These are phyloP conservation scores for Chaetoscypha palmicola DNA, from an alignment of 2,329 filamentous ascomycete species.

Conservation along the genomic window DNA sequence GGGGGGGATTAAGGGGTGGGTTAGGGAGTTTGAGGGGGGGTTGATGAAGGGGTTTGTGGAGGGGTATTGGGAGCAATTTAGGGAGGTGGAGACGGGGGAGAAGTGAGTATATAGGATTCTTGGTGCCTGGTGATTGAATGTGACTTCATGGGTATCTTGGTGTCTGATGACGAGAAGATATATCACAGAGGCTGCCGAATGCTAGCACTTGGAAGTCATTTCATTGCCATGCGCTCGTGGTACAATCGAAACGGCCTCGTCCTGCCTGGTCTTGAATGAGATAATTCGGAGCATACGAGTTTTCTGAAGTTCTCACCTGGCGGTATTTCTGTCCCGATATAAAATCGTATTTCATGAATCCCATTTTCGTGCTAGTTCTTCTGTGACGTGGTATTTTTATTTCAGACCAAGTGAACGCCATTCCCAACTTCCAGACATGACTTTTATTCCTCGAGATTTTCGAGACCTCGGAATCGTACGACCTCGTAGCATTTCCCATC, in stretches of 20 bases:
- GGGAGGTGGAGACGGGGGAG: constrained; percentile 11
- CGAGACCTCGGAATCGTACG: background rate
- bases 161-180: too few relatives aligned
- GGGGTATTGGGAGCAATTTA: constrained; percentile 29
- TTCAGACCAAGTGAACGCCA: constrained; percentile 4
- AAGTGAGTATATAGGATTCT: background rate
- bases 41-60: constrained; percentile 47
- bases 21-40: constrained; percentile 39
- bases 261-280: too few relatives aligned
- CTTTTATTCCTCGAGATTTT: constrained; percentile 2
- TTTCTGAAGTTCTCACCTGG: too few relatives aligned
- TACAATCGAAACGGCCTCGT: too few relatives aligned
- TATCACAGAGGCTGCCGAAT: too few relatives aligned
- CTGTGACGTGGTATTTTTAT: constrained; percentile 21
- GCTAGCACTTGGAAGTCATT: too few relatives aligned
- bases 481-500: background rate
- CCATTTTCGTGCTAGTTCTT: background rate
- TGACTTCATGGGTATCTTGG: too few relatives aligned
- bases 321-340: too few relatives aligned
- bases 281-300: too few relatives aligned
- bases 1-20: constrained; percentile 51
- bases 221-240: too few relatives aligned
- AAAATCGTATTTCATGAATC: constrained; percentile 1
- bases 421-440: constrained; percentile 2
- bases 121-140: background rate